Percentiles rank a stretch among this genome's conserved stretches.
Conservation (phyloP, 495 filamentous ascomycete species). For the Annulohypoxylon stygium region DNA sequence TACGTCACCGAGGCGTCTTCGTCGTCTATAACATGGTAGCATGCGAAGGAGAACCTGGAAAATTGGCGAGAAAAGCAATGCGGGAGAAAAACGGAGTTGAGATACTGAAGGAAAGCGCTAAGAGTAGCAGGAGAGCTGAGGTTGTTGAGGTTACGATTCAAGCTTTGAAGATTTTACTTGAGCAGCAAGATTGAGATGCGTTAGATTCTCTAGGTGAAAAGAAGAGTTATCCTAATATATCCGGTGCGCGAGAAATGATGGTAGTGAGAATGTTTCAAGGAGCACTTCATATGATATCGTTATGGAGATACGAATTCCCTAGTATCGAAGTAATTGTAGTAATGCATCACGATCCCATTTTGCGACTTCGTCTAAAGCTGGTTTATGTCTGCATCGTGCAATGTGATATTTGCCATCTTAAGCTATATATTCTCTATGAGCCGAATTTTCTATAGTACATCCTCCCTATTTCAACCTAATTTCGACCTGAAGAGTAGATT, state of each 20-base stretch:
- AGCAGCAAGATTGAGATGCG: constrained; percentile 50
- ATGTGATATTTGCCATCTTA: neutral
- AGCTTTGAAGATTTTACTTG: constrained; percentile 70
- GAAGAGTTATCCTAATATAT: neutral
- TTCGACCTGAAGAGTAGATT: neutral
- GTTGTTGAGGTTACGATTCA: constrained; percentile 75
- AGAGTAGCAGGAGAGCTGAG: constrained; percentile 71
- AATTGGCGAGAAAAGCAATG: constrained; percentile 61
- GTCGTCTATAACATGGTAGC: constrained; percentile 74
- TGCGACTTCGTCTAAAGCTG: neutral
- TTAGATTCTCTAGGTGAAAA: neutral
- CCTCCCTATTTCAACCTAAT: neutral
- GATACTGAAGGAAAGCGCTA: constrained; percentile 71
- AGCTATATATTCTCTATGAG: neutral
- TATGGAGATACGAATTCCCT: neutral
- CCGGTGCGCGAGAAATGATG: neutral
- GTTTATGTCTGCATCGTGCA: neutral
- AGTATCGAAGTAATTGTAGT: neutral
- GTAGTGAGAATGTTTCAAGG: neutral
- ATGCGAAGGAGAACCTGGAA: constrained; percentile 65
- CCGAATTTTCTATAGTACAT: constrained; percentile 8
- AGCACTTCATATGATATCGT: neutral
- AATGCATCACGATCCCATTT: neutral
- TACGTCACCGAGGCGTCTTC: constrained; percentile 83
- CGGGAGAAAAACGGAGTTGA: constrained; percentile 68